Base-by-base conservation (phyloP, 352 stramenopile genomes). In the Pythium monospermum region DNA sequence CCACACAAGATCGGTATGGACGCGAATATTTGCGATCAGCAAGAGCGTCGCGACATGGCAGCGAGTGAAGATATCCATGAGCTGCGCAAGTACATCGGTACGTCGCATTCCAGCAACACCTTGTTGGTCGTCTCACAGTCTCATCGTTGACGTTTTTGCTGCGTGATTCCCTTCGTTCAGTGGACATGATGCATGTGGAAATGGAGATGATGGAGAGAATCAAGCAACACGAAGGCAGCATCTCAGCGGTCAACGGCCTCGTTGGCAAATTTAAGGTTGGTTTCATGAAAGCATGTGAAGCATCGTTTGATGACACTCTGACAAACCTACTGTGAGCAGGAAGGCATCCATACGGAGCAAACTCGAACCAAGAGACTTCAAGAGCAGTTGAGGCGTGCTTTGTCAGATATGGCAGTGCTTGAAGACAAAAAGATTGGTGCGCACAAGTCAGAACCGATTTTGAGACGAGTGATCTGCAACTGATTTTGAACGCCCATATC, bases 101-200 rank as follows among this genome's bases (percentile, higher is more conserved):
- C 27, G 66, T 59, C 13, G 8, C 30, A 35, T 35, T 35, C n/a
- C n/a, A n/a, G n/a, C n/a, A n/a, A n/a, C n/a, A n/a, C n/a, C n/a
- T n/a, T n/a, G n/a, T n/a, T n/a, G n/a, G n/a, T n/a, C 12, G 19
- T 4, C 18, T 25, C 6, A 45, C n/a, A 45, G 19, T 51, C 4
- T 51, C 36, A 18, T 32, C n/a, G 6, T 35, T 35, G 30, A 8
- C 13, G 16, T 2, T 22, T 19, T n/a, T 16, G 27, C 50, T 21
- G 30, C 30, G 30, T 8, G 30, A 8, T 13, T 35, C 30, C 13
- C 30, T 11, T 13, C 8, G 27, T 27, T 27, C n/a, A 91, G 80
- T 89, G 47, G 76, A 80, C 18, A 81, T 91, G 77, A 89, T 91
- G 80, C 77, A 85, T 13, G 68, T 68, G 1, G 80, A 91, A 55